Evolutionary conservation across 2,329 filamentous ascomycete genomes (phyloP).

Genomic region (Metarhizium humberi): DNA sequence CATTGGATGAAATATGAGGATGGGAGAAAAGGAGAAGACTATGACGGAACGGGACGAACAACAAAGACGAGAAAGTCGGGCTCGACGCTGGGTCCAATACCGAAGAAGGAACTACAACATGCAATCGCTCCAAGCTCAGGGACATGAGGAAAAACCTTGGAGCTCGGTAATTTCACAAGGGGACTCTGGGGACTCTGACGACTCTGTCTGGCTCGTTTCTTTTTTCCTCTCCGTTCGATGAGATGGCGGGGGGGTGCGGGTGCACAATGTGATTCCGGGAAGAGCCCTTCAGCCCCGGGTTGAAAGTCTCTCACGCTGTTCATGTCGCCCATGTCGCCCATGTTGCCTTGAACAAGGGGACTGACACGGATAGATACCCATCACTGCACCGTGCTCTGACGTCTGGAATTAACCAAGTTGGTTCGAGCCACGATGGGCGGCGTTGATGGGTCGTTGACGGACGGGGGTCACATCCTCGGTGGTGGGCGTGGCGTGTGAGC

Average conservation of each 20-base stretch:
- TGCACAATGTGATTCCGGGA: conserved; percentile 2
- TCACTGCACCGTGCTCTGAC: background rate
- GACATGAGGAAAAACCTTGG: background rate
- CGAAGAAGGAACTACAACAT: background rate
- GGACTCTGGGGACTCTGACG: background rate
- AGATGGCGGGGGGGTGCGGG: conserved; percentile 5
- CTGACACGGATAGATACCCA: background rate
- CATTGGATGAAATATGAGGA: conserved; percentile 1
- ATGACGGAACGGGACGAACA: conserved; percentile 1
- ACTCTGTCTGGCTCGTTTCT: conserved; percentile 5
- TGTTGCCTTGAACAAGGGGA: conserved; percentile 1
- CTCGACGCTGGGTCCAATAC: background rate
- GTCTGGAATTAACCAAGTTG: background rate
- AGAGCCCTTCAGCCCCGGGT: background rate
- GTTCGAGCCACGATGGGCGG: conserved; percentile 5
- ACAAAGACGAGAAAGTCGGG: background rate
- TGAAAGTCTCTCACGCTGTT: background rate
- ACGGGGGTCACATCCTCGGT: background rate
- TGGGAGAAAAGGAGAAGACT: background rate
- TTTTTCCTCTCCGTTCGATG: conserved; percentile 7
- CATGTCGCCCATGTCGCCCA: background rate
- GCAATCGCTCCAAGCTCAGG: conserved; percentile 1
- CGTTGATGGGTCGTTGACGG: background rate
- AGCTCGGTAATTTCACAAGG: conserved; percentile 1
- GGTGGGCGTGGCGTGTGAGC: background rate